Conservation (phyloP, 768 basidiomycete species). For the Pulveroboletus sp. region DNA sequence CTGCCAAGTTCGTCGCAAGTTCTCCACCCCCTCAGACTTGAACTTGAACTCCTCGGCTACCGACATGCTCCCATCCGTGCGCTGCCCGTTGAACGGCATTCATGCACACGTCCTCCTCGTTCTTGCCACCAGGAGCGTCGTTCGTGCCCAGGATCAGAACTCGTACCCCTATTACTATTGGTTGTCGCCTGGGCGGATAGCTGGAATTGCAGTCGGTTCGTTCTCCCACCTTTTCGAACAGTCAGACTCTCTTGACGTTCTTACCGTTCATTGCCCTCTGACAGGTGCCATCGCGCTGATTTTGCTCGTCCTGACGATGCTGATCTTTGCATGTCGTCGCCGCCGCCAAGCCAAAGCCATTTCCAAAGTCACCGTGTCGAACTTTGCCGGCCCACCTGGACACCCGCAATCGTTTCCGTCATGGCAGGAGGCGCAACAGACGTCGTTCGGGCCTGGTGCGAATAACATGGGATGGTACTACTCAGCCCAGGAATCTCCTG, state of each 20-base stretch:
- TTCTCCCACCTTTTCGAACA: neutral
- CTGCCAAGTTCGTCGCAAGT: neutral
- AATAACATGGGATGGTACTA: slow-evolving; percentile 5
- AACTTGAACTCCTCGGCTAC: neutral
- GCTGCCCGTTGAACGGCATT: neutral
- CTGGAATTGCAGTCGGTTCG: slow-evolving; percentile 24
- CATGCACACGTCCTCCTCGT: neutral
- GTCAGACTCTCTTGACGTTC: neutral
- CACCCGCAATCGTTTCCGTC: slow-evolving; percentile 5
- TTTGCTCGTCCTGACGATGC: slow-evolving; percentile 4
- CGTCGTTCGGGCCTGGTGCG: neutral
- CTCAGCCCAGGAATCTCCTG: neutral
- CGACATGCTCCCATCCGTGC: neutral
- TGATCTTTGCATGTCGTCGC: slow-evolving; percentile 4
- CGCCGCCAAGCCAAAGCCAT: neutral
- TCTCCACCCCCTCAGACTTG: neutral
- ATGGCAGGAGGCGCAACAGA: slow-evolving; percentile 7
- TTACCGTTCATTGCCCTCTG: neutral
- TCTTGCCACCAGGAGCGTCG: slow-evolving; percentile 2
- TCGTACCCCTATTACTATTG: slow-evolving; percentile 10
- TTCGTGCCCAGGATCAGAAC: slow-evolving; percentile 7
- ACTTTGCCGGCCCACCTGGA: neutral
- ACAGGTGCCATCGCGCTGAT: slow-evolving; percentile 12
- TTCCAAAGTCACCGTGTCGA: neutral
- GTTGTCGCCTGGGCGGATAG: slow-evolving; percentile 25